A percentile compares a stretch with the other conserved stretches of the same genome.
These are phyloP conservation scores for Oryza officinalis DNA, from an alignment of 176 grass and related monocot genomes.

Conservation along the genomic window DNA sequence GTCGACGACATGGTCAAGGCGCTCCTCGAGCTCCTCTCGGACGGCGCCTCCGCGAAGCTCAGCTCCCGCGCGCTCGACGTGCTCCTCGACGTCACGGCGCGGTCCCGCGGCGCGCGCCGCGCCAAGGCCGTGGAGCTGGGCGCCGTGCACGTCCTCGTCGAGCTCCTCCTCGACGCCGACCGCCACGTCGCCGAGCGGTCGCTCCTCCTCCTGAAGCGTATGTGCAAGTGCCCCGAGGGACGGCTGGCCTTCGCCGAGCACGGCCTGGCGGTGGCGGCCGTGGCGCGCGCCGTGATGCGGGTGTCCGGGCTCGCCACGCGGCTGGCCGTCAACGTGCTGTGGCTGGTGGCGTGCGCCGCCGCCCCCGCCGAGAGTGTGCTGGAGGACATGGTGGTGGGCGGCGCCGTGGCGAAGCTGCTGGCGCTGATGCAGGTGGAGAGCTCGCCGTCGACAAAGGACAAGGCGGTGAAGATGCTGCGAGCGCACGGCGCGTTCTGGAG, in stretches of 20 bases:
- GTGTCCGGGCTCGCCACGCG: conserved; percentile 62
- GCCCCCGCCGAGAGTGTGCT: conserved; percentile 55
- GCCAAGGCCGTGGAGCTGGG: conserved; percentile 54
- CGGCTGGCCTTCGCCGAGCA: conserved; percentile 69
- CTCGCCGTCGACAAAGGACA: conserved; percentile 65
- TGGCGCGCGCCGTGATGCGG: conserved; percentile 49
- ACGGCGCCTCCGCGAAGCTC: conserved; percentile 66
- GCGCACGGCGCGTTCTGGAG: conserved; percentile 66
- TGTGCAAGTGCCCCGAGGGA: conserved; percentile 77
- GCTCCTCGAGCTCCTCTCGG: conserved; percentile 81
- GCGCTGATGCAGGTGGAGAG: conserved; percentile 57
- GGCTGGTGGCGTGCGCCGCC: conserved; percentile 48
- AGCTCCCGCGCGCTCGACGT: conserved; percentile 65
- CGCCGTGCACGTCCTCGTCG: conserved; percentile 61
- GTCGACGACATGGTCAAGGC: conserved; percentile 52
- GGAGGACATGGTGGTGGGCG: conserved; percentile 52
- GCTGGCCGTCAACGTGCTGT: conserved; percentile 69
- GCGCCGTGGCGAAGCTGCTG: conserved; percentile 56
- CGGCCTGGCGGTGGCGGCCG: conserved; percentile 48
- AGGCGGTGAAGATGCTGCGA: conserved; percentile 53
- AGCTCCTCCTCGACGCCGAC: conserved; percentile 62
- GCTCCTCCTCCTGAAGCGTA: conserved; percentile 64
- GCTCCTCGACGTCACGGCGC: conserved; percentile 49
- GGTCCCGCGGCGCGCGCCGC: conserved; percentile 32
- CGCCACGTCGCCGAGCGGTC: conserved; percentile 54